phyloP scores from a whole-genome alignment of 1,284 basidiomycete genomes.

The Hymenochaete sp. region DNA sequence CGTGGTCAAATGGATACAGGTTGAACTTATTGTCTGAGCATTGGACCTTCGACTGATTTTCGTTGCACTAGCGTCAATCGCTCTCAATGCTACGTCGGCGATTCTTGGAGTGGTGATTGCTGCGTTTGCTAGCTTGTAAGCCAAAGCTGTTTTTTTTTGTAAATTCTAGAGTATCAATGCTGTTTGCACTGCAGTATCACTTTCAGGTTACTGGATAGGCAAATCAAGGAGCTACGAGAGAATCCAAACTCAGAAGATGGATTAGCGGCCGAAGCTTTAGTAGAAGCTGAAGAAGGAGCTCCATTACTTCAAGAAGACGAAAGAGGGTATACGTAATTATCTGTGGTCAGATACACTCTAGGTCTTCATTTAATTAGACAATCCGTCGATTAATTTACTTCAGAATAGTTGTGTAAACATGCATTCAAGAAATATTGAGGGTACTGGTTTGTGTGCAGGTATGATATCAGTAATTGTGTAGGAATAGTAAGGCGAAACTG shows the following conservation, averaged over 20 bases:
- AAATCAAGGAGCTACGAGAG: constrained; percentile 48
- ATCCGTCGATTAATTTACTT: background rate
- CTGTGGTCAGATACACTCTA: background rate
- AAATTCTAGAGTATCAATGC: constrained; percentile 2
- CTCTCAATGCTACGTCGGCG: constrained; percentile 54
- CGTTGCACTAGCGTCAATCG: constrained; percentile 46
- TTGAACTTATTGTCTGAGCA: constrained; percentile 27
- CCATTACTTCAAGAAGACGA: constrained; percentile 41
- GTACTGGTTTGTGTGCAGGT: background rate
- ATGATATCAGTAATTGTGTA: constrained; percentile 62
- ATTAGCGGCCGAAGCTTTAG: constrained; percentile 51
- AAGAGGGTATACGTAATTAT: background rate
- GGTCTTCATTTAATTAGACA: background rate
- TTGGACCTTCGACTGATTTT: background rate
- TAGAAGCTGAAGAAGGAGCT: constrained; percentile 53
- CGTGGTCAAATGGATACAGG: constrained; percentile 67
- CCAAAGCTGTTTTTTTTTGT: constrained; percentile 17
- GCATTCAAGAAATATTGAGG: background rate
- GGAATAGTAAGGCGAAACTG: constrained; percentile 76
- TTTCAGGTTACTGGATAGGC: constrained; percentile 52
- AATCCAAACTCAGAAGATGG: constrained; percentile 44
- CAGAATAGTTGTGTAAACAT: too few species aligned
- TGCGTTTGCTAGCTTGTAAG: constrained; percentile 57
- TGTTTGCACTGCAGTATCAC: constrained; percentile 41
- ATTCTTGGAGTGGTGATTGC: constrained; percentile 49